Percentiles rank a stretch among this genome's conserved stretches.
These are phyloP conservation scores for Scenedesmus sp. DNA, from an alignment of 163 green algal genomes.

Conservation along the genomic window DNA sequence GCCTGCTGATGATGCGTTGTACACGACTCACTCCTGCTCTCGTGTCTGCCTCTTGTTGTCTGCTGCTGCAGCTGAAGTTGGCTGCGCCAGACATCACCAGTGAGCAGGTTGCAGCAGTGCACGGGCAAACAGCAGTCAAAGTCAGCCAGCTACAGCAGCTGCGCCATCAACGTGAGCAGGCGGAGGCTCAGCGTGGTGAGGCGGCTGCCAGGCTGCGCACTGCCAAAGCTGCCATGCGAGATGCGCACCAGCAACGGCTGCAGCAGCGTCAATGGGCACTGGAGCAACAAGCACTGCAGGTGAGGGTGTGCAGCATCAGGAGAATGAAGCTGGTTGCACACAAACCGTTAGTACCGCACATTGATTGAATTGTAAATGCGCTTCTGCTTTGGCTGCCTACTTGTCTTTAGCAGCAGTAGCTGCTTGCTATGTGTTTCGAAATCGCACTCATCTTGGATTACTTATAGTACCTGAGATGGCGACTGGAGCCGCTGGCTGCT, in stretches of 20 bases:
- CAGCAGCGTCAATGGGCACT: conserved; percentile 33
- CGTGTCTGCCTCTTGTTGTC: not conserved
- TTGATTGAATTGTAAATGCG: too few relatives aligned
- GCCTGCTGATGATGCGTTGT: too few relatives aligned
- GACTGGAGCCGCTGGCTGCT: not conserved
- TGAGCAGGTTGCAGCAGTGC: not conserved
- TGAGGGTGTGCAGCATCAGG: not conserved
- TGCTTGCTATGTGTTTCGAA: too few relatives aligned
- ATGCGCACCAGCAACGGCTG: conserved; percentile 30
- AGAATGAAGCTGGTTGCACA: not conserved
- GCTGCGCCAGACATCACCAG: not conserved
- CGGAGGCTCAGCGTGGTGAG: conserved; percentile 1
- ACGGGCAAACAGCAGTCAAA: not conserved
- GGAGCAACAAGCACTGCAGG: conserved; percentile 41
- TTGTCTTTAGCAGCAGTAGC: too few relatives aligned
- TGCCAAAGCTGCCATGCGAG: conserved; percentile 32
- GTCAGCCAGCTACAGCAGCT: not conserved
- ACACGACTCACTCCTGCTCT: too few relatives aligned
- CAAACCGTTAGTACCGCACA: too few relatives aligned
- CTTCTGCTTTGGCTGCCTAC: too few relatives aligned
- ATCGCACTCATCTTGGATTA: too few relatives aligned
- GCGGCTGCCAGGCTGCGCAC: not conserved
- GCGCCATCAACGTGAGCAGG: not conserved
- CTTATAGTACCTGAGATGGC: too few relatives aligned
- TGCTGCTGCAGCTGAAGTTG: conserved; percentile 41